phyloP scores from a whole-genome alignment of 345 rosid genomes.

The Dimocarpus longan region DNA sequence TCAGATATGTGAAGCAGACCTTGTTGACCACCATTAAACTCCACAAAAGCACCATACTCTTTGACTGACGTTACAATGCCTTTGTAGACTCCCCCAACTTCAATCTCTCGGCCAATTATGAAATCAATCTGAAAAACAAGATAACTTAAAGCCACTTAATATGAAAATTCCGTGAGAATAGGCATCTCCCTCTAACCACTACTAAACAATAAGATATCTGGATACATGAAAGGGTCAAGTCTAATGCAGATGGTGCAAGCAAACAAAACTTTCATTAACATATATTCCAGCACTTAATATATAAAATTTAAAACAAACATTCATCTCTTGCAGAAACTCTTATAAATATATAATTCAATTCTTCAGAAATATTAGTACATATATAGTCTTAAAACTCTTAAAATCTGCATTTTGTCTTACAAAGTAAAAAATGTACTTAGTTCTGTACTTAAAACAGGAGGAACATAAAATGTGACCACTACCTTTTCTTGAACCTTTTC shows the following conservation, averaged over 20 bases:
- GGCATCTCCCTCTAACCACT: neutral
- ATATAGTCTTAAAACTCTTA: neutral
- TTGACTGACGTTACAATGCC: slow-evolving; percentile 86
- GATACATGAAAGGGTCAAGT: neutral
- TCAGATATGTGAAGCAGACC: slow-evolving; percentile 94
- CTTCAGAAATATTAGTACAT: neutral
- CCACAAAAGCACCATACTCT: slow-evolving; percentile 98
- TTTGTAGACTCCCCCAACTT: slow-evolving; percentile 81
- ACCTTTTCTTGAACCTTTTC: slow-evolving; percentile 88
- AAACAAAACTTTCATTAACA: slow-evolving; percentile 3
- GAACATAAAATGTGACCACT: slow-evolving; percentile 18
- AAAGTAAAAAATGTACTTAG: neutral
- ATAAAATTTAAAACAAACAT: slow-evolving; percentile 1
- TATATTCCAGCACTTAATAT: neutral
- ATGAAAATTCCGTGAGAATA: slow-evolving; percentile 5
- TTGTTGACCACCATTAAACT: slow-evolving; percentile 94
- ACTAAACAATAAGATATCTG: neutral
- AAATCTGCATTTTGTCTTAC: neutral
- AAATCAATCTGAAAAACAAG: slow-evolving; percentile 66
- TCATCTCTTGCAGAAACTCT: neutral
- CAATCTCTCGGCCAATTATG: slow-evolving; percentile 83
- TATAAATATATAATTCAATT: neutral
- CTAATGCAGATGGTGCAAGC: neutral
- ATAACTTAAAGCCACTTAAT: slow-evolving; percentile 4
- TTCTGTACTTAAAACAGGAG: neutral